Conservation (phyloP, 371 early-diverging fungal genomes). For the Scutellospora calospora region DNA sequence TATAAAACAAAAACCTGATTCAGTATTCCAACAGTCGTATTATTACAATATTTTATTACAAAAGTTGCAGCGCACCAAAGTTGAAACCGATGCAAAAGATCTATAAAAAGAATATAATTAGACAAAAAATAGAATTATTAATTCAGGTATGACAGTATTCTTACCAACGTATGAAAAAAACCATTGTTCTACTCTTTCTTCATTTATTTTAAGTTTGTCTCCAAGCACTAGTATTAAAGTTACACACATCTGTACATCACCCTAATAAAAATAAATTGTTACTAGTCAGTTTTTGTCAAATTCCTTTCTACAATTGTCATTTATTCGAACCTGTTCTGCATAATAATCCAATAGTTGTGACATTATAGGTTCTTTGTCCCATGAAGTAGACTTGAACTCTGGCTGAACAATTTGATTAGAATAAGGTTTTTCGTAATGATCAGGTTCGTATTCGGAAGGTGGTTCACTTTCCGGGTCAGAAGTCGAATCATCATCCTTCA, state of each 20-base stretch:
- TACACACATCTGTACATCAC: slow-evolving; percentile 89
- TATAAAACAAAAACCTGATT: slow-evolving; percentile 60
- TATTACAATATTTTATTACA: slow-evolving; percentile 66
- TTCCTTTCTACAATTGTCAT: not conserved
- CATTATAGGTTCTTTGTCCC: slow-evolving; percentile 67
- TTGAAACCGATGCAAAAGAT: slow-evolving; percentile 80
- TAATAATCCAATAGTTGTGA: slow-evolving; percentile 73
- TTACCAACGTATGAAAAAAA: slow-evolving; percentile 77
- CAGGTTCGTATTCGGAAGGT: not conserved
- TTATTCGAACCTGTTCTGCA: slow-evolving; percentile 67
- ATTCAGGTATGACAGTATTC: not conserved
- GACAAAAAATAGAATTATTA: not conserved
- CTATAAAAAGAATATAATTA: slow-evolving; percentile 48
- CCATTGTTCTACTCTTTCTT: slow-evolving; percentile 71
- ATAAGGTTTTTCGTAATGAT: slow-evolving; percentile 2
- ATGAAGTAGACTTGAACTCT: slow-evolving; percentile 46
- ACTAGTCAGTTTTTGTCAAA: not conserved
- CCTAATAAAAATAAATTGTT: slow-evolving; percentile 48
- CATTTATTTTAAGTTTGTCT: slow-evolving; percentile 55
- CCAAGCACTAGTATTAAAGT: slow-evolving; percentile 72
- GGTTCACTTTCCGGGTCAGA: slow-evolving; percentile 46
- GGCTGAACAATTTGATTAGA: slow-evolving; percentile 43
- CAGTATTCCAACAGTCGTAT: slow-evolving; percentile 61
- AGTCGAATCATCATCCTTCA: slow-evolving; percentile 33
- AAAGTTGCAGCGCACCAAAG: slow-evolving; percentile 75